Evolutionary conservation across 2,329 filamentous ascomycete species (phyloP), one percentile per base, ranked within the genome.

Genomic region (Penicillium sp.): DNA sequence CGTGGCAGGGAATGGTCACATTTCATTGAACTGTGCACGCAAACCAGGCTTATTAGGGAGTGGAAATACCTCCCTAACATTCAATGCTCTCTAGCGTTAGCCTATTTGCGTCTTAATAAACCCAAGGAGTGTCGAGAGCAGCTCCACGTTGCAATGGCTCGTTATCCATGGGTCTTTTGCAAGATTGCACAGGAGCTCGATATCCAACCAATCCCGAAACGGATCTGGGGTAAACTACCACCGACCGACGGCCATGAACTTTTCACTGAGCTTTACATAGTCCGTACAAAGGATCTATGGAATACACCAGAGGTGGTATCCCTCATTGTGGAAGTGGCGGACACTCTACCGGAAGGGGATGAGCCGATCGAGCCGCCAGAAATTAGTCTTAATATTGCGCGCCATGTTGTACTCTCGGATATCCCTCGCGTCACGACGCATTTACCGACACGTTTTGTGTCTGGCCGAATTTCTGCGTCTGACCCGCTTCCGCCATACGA

Each of bases 81-180:
- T 31, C 84, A 86, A 52, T 92, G 95, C 72, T 94, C 90, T 7
- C 80, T 91, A 7, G 87, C 90, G 0, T 83, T 97, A 44, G 93
- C 94, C 3, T 86, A 91, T 64, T 83, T 92, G 49, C 90, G 93
- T 64, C 79, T 90, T 13, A 87, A 88, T 47, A 87, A 94, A 60
- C 81, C 81, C 2, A 83, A 84, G 19, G 86, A 88, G 51, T 91
- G 91, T 38, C 86, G 88, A 63, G 82, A 84, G 57, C 79, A 87
- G 7, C 83, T 98, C 7, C 81, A 83, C 5, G 80, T 83, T 7
- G 90, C 92, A 2, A 90, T 97, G 75, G 83, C 87, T 60, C 82
- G 82, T 30, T 87, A 92, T 57, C 94, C 95, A 0, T 99, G 93
- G 92, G 83, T 97, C 2, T 93, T 94, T 70, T 88, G 86, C 58